Conservation (phyloP, 2,329 filamentous ascomycete species). For the Alternaria angustiovoidea region DNA sequence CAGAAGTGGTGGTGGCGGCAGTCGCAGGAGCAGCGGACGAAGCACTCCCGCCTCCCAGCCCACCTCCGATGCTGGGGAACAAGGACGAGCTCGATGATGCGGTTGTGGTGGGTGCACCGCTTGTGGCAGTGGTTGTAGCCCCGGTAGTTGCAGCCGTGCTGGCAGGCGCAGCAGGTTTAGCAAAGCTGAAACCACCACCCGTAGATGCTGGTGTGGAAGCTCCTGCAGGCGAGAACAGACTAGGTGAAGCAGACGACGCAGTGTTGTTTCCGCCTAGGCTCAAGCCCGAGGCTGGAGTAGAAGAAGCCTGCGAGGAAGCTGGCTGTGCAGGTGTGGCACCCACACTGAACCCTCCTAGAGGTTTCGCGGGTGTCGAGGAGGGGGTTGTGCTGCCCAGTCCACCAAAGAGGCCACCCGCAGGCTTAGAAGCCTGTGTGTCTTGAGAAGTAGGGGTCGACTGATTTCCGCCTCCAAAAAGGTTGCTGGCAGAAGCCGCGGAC, state of each 20-base stretch:
- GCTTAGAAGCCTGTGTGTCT: slow-evolving; percentile 44
- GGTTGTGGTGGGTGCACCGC: slow-evolving; percentile 25
- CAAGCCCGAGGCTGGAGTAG: slow-evolving; percentile 22
- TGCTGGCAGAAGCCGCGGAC: slow-evolving; percentile 32
- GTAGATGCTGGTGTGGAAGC: slow-evolving; percentile 21
- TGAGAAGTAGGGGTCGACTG: slow-evolving; percentile 41
- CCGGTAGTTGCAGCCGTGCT: slow-evolving; percentile 30
- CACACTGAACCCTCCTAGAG: slow-evolving; percentile 34
- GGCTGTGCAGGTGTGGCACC: slow-evolving; percentile 38
- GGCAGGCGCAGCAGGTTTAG: slow-evolving; percentile 23
- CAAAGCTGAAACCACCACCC: slow-evolving; percentile 27
- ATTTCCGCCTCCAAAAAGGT: slow-evolving; percentile 33
- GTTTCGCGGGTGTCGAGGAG: slow-evolving; percentile 42
- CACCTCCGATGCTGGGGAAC: slow-evolving; percentile 29
- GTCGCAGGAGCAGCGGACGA: slow-evolving; percentile 28
- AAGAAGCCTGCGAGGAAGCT: slow-evolving; percentile 30
- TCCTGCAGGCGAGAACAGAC: slow-evolving; percentile 31
- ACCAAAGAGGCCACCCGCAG: slow-evolving; percentile 36
- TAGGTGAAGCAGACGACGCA: slow-evolving; percentile 32
- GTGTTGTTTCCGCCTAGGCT: slow-evolving; percentile 35
- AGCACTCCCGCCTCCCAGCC: slow-evolving; percentile 27
- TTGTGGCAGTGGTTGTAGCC: slow-evolving; percentile 29
- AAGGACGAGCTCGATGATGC: slow-evolving; percentile 27
- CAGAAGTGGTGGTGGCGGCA: slow-evolving; percentile 21
- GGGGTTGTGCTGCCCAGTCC: slow-evolving; percentile 39